These are phyloP conservation scores for Fusarium clavum DNA, from an alignment of 2,329 filamentous ascomycete genomes.

Conservation along the genomic window DNA sequence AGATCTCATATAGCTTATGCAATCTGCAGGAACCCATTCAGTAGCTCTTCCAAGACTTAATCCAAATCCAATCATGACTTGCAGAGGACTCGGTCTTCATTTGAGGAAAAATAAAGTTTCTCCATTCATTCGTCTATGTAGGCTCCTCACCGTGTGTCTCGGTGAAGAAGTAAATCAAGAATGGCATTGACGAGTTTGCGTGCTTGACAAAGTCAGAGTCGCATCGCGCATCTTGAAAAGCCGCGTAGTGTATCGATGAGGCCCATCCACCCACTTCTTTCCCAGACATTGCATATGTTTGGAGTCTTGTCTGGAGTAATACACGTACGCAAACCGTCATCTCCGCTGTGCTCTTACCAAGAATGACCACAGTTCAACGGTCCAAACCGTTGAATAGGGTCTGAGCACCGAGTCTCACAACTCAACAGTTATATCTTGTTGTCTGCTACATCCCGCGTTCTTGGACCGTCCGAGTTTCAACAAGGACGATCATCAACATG, in stretches of 20 bases:
- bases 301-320: conserved; percentile 14
- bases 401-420: conserved; percentile 25
- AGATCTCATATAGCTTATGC: background rate
- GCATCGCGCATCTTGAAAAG: conserved; percentile 23
- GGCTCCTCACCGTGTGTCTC: conserved; percentile 12
- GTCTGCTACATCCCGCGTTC: conserved; percentile 22
- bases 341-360: conserved; percentile 15
- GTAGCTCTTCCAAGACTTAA: background rate
- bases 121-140: conserved; percentile 6
- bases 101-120: conserved; percentile 32
- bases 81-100: background rate
- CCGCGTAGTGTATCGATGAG: conserved; percentile 1
- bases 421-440: conserved; percentile 7
- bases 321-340: conserved; percentile 40
- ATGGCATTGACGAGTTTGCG: conserved; percentile 1
- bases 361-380: conserved; percentile 17
- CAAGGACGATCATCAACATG: conserved; percentile 2
- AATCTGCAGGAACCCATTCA: background rate
- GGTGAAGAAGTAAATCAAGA: background rate
- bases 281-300: conserved; percentile 22
- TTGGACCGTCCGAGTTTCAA: conserved; percentile 19
- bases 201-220: conserved; percentile 9
- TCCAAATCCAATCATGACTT: conserved; percentile 1
- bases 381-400: conserved; percentile 21
- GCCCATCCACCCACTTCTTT: conserved; percentile 19